Evolutionary conservation across 768 basidiomycete genomes (phyloP).

Genomic region (Russula foetens): DNA sequence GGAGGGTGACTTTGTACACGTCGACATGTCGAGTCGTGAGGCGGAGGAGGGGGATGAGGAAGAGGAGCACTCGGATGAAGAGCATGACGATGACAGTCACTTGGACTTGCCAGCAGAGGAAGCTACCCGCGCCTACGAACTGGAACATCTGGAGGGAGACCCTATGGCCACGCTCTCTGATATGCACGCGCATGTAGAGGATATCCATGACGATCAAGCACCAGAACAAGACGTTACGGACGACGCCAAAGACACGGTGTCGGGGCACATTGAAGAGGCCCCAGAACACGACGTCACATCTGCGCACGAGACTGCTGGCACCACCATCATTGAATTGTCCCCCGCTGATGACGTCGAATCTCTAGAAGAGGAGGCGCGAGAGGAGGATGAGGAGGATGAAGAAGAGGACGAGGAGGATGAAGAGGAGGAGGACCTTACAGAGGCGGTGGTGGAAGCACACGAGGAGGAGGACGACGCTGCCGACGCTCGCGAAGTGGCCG

Average conservation of each 20-base stretch:
- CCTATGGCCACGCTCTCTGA: neutral
- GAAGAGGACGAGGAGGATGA: constrained; percentile 1
- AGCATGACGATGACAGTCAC: constrained; percentile 1
- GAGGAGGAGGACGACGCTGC: neutral
- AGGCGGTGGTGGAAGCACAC: constrained; percentile 6
- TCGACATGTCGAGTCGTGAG: constrained; percentile 2
- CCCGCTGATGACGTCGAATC: constrained; percentile 5
- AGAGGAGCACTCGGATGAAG: constrained; percentile 2
- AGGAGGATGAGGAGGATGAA: constrained; percentile 14
- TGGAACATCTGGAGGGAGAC: neutral
- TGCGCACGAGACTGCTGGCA: constrained; percentile 1
- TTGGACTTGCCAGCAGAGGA: neutral
- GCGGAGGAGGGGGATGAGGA: no score
- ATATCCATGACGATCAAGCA: neutral
- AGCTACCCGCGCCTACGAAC: neutral
- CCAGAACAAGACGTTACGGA: constrained; percentile 17
- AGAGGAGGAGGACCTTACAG: constrained; percentile 19
- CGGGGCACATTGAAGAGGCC: neutral
- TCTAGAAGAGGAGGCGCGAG: constrained; percentile 12
- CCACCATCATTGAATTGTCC: constrained; percentile 15
- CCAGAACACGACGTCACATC: constrained; percentile 13
- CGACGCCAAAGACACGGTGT: neutral
- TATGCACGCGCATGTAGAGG: neutral
- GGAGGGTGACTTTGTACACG: constrained; percentile 9
- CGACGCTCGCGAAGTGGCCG: constrained; percentile 12